Evolutionary conservation across 2,329 filamentous ascomycete genomes (phyloP).

Genomic region (Blastomyces percursus): DNA sequence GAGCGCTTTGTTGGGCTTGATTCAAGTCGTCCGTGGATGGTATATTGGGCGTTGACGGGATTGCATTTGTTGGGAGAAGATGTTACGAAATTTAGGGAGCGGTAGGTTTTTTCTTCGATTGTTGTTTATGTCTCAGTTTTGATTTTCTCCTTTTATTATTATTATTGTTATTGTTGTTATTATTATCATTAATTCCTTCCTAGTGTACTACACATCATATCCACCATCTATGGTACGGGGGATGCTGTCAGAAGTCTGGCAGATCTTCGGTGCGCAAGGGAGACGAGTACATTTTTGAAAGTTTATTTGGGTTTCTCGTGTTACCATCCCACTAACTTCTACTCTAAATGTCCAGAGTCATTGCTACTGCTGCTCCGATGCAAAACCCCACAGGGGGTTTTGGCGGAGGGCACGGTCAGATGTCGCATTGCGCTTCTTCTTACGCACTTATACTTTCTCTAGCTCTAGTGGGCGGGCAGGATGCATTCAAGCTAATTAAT

Average conservation of each 20-base stretch:
- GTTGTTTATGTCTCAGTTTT: not conserved
- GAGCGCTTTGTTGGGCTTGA: constrained; percentile 62
- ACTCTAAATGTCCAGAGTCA: constrained; percentile 37
- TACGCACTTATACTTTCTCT: constrained; percentile 77
- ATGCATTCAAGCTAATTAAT: constrained; percentile 65
- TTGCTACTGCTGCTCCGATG: constrained; percentile 65
- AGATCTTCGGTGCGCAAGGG: not conserved
- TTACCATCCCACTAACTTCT: constrained; percentile 7
- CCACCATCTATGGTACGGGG: not conserved
- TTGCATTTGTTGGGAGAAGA: constrained; percentile 69
- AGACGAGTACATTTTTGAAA: not conserved
- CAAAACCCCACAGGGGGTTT: constrained; percentile 81
- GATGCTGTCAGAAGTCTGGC: not conserved
- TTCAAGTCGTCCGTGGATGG: constrained; percentile 81
- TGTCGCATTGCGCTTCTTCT: constrained; percentile 75
- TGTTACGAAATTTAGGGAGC: constrained; percentile 51
- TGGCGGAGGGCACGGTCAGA: constrained; percentile 84
- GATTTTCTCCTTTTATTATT: not conserved
- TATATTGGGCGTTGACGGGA: constrained; percentile 81
- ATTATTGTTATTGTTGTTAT: not conserved
- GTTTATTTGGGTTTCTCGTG: not conserved
- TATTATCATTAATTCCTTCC: not conserved
- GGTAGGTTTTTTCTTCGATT: constrained; percentile 31
- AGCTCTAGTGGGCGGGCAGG: constrained; percentile 63
- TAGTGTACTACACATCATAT: not conserved